These are phyloP conservation scores for Salvia hispanica DNA, from an alignment of 257 asterid genomes.

Conservation along the genomic window DNA sequence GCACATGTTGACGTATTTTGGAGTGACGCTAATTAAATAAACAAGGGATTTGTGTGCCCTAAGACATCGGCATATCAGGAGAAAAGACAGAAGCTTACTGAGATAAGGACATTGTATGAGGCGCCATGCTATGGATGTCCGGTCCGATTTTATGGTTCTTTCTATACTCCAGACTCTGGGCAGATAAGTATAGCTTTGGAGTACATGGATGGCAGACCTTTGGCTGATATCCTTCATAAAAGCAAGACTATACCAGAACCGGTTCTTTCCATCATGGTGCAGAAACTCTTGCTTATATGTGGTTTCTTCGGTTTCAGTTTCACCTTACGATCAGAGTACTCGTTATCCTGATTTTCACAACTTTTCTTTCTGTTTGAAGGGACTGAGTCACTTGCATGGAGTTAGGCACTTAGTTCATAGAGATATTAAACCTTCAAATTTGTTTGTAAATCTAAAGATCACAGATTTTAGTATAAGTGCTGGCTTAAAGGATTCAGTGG, in stretches of 20 bases:
- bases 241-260: slow-evolving; percentile 77
- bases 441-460: slow-evolving; percentile 90
- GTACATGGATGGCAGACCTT: slow-evolving; percentile 97
- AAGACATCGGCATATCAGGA: slow-evolving; percentile 54
- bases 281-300: slow-evolving; percentile 78
- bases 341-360: slow-evolving; percentile 8
- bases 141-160: slow-evolving; percentile 93
- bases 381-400: slow-evolving; percentile 90
- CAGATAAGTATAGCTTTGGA: slow-evolving; percentile 97
- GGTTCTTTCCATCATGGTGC: slow-evolving; percentile 80
- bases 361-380: slow-evolving; percentile 54
- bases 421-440: slow-evolving; percentile 97
- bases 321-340: neutral
- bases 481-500: slow-evolving; percentile 94
- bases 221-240: slow-evolving; percentile 75
- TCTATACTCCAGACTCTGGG: slow-evolving; percentile 96
- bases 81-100: slow-evolving; percentile 96
- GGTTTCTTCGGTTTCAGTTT: slow-evolving; percentile 25
- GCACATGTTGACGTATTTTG: no score
- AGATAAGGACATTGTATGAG: slow-evolving; percentile 89
- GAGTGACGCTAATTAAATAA: no score
- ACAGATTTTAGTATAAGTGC: slow-evolving; percentile 99
- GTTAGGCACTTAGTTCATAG: slow-evolving; percentile 94
- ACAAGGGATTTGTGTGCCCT: no score
- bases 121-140: slow-evolving; percentile 93